Conservation (phyloP, 352 stramenopile species). For the Phytophthora cactorum region DNA sequence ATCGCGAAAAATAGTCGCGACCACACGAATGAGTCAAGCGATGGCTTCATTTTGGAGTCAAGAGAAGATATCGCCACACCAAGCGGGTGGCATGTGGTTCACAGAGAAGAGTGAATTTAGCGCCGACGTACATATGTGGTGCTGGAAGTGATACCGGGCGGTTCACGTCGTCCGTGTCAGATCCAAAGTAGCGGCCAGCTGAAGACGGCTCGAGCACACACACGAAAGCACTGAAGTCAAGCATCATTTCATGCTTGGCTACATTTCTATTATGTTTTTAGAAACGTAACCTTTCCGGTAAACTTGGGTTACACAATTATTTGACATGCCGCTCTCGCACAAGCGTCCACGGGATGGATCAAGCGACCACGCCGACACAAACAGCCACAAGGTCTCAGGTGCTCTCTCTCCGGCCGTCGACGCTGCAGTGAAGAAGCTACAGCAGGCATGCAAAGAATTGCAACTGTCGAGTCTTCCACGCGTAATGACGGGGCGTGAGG, state of each 20-base stretch:
- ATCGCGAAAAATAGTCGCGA: constrained; percentile 11
- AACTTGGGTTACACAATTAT: neutral
- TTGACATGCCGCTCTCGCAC: constrained; percentile 1
- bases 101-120: constrained; percentile 21
- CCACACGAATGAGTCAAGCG: constrained; percentile 10
- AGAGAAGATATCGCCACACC: neutral
- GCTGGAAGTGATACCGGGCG: constrained; percentile 7
- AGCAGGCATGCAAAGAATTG: constrained; percentile 63
- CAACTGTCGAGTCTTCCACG: constrained; percentile 65
- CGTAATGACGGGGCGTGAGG: constrained; percentile 62
- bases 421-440: constrained; percentile 44
- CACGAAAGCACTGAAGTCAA: neutral
- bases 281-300: neutral
- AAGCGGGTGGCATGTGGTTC: constrained; percentile 13
- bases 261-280: too few relatives aligned
- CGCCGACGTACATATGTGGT: constrained; percentile 15
- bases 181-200: constrained; percentile 7
- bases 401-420: constrained; percentile 1
- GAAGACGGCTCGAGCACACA: neutral
- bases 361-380: neutral
- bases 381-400: neutral
- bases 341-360: constrained; percentile 16
- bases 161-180: constrained; percentile 17
- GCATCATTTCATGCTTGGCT: too few relatives aligned
- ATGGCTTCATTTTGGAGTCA: constrained; percentile 15